phyloP scores from a whole-genome alignment of 2,329 filamentous ascomycete genomes.

The Pleurostoma richardsiae region DNA sequence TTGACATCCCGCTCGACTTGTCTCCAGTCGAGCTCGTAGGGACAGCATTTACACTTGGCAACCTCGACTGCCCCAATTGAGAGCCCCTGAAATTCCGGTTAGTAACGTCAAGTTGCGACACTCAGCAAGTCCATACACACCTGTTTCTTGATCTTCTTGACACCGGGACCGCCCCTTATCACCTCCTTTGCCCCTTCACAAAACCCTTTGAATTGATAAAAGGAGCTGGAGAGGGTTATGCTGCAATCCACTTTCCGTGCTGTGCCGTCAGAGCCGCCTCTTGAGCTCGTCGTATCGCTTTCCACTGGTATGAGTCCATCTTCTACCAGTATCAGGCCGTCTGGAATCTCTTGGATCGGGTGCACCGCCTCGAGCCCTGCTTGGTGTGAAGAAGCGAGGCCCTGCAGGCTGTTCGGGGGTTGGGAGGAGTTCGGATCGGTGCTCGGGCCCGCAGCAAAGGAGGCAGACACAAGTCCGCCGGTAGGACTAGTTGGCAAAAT shows the following conservation, averaged over 20 bases:
- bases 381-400: too few species aligned
- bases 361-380: neutral
- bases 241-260: constrained; percentile 28
- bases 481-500: neutral
- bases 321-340: constrained; percentile 22
- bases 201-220: constrained; percentile 48
- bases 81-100: constrained; percentile 10
- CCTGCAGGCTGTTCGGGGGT: too few species aligned
- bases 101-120: too few species aligned
- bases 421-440: too few species aligned
- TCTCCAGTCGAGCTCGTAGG: constrained; percentile 48
- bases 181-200: constrained; percentile 49
- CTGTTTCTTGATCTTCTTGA: constrained; percentile 45
- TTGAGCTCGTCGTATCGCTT: constrained; percentile 13
- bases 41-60: constrained; percentile 47
- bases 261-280: constrained; percentile 8
- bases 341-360: constrained; percentile 11
- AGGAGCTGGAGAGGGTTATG: constrained; percentile 42
- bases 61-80: constrained; percentile 31
- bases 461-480: too few species aligned
- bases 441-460: too few species aligned
- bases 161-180: constrained; percentile 39
- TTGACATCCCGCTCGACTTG: constrained; percentile 47
- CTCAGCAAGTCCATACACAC: constrained; percentile 21
- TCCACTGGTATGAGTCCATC: constrained; percentile 18